These are phyloP conservation scores for Tuber umbilicatum DNA, from an alignment of 495 filamentous ascomycete genomes.

Conservation along the genomic window DNA sequence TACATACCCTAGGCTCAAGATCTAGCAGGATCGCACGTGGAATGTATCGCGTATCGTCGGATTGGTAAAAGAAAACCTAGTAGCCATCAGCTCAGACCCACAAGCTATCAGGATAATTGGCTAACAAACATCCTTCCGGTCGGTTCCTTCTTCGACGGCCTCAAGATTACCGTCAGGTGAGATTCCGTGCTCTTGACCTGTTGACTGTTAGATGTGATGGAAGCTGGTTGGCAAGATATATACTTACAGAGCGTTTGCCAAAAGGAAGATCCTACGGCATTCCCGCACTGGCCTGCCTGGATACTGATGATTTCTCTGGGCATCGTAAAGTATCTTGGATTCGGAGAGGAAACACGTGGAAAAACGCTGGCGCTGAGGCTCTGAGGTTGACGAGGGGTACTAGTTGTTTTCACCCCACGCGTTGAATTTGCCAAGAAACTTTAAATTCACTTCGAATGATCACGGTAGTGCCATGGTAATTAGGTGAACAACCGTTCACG, in stretches of 20 bases:
- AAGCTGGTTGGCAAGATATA: conserved; percentile 25
- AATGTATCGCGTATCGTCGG: conserved; percentile 96
- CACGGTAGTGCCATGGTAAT: background rate
- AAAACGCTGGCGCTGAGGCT: conserved; percentile 11
- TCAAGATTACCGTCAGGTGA: conserved; percentile 93
- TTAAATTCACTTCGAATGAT: conserved; percentile 29
- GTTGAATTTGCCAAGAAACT: conserved; percentile 29
- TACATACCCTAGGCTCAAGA: conserved; percentile 76
- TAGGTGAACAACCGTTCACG: background rate
- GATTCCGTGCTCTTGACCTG: conserved; percentile 88
- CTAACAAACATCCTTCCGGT: conserved; percentile 77
- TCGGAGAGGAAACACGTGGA: background rate
- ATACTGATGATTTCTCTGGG: conserved; percentile 96
- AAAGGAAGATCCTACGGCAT: conserved; percentile 47
- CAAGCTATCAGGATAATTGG: background rate
- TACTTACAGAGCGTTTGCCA: conserved; percentile 40
- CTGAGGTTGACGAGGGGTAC: conserved; percentile 7
- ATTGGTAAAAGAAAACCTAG: conserved; percentile 84
- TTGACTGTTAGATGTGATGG: background rate
- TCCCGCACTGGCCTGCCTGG: conserved; percentile 98
- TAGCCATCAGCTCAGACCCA: background rate
- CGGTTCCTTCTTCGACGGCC: conserved; percentile 90
- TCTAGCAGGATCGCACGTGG: conserved; percentile 93
- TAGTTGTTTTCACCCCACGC: conserved; percentile 12
- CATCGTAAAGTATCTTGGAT: conserved; percentile 16